Evolutionary conservation across 257 asterid species (phyloP).

Genomic region (Thymus mandschuricus): DNA sequence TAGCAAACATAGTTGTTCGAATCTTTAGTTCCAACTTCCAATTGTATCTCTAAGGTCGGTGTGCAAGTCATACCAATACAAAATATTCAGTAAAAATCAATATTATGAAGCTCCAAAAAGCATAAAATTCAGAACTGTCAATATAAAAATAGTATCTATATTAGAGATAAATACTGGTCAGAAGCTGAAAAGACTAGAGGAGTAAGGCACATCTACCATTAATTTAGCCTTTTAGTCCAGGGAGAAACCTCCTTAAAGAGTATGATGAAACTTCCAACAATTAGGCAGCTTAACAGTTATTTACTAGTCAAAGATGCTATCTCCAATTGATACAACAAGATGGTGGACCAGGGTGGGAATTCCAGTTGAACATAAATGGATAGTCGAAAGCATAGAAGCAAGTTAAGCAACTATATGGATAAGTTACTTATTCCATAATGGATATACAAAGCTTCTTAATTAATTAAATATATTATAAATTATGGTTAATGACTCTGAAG

Average conservation of each 20-base stretch:
- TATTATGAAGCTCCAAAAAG: neutral
- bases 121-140: neutral
- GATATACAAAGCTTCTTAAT: constrained; percentile 2
- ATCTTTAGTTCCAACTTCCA: neutral
- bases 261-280: neutral
- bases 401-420: neutral
- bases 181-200: neutral
- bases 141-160: neutral
- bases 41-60: neutral
- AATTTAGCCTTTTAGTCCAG: neutral
- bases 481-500: neutral
- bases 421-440: neutral
- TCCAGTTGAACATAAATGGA: neutral
- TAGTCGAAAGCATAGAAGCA: neutral
- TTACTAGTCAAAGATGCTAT: constrained; percentile 4
- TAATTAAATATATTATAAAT: constrained; percentile 3
- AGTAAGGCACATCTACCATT: neutral
- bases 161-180: neutral
- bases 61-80: neutral
- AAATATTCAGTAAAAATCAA: neutral
- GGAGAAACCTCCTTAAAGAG: neutral
- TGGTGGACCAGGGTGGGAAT: neutral
- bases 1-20: neutral
- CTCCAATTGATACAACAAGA: neutral
- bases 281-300: constrained; percentile 13